phyloP scores from a whole-genome alignment of 1,284 basidiomycete species.

The Rhodotorula mucilaginosa region DNA sequence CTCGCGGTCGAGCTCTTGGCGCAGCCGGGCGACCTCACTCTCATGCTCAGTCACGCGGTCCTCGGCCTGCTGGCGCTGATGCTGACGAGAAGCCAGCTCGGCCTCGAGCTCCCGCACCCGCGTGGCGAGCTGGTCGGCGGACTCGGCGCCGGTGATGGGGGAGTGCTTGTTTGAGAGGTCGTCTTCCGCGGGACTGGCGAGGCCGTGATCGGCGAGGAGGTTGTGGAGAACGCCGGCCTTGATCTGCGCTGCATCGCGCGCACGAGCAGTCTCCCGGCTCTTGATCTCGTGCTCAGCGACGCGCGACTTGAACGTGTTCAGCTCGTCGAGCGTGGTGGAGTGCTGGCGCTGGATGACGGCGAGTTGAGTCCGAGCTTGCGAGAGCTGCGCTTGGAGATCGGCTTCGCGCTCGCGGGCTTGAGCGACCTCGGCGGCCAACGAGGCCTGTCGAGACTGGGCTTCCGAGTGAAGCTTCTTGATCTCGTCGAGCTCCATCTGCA shows the following conservation, averaged over 20 bases:
- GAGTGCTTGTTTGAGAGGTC: constrained; percentile 62
- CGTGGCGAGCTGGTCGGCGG: constrained; percentile 67
- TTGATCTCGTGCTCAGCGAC: constrained; percentile 65
- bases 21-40: constrained; percentile 23
- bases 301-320: constrained; percentile 57
- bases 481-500: constrained; percentile 60
- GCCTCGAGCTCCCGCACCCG: constrained; percentile 70
- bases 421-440: constrained; percentile 57
- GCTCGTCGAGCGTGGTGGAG: constrained; percentile 67
- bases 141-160: constrained; percentile 47
- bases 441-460: constrained; percentile 49
- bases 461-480: constrained; percentile 76
- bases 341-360: constrained; percentile 74
- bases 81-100: constrained; percentile 56
- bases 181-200: constrained; percentile 61
- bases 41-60: constrained; percentile 24
- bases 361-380: constrained; percentile 71
- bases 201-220: constrained; percentile 83
- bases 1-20: constrained; percentile 35
- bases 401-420: constrained; percentile 65
- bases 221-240: constrained; percentile 78
- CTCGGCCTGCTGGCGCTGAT: constrained; percentile 25
- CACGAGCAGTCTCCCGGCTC: constrained; percentile 64
- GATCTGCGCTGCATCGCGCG: constrained; percentile 69
- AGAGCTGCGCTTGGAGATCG: constrained; percentile 68